phyloP scores from a whole-genome alignment of 1,284 basidiomycete genomes.

The Ganoderma boninense region DNA sequence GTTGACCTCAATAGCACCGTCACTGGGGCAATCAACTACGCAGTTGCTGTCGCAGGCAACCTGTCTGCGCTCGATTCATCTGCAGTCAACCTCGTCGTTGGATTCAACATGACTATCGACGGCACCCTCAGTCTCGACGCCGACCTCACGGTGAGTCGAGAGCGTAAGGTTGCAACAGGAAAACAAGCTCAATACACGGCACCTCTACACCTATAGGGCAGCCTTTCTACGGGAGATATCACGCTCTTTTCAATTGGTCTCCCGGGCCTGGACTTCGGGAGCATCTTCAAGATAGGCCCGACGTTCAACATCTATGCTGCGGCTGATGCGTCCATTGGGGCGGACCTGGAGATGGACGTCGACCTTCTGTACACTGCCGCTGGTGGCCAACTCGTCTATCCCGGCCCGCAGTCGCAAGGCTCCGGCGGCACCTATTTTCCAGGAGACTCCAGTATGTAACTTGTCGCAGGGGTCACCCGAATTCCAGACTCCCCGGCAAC shows the following conservation, averaged over 20 bases:
- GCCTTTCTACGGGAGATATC: conserved; percentile 1
- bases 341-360: conserved; percentile 48
- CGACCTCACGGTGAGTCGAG: neutral
- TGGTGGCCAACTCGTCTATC: conserved; percentile 52
- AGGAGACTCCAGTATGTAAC: neutral
- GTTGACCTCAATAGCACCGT: neutral
- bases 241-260: neutral
- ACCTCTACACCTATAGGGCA: neutral
- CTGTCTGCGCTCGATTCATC: neutral
- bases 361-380: conserved; percentile 44
- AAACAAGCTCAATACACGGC: no score
- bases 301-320: conserved; percentile 42
- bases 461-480: no score
- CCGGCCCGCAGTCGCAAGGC: conserved; percentile 33
- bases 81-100: neutral
- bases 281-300: conserved; percentile 45
- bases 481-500: no score
- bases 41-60: neutral
- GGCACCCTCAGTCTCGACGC: conserved; percentile 5
- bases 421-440: conserved; percentile 33
- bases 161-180: no score
- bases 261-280: conserved; percentile 11
- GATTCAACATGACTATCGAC: conserved; percentile 1
- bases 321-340: conserved; percentile 42
- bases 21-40: neutral